These are phyloP conservation scores for Neobulgaria alba DNA, from an alignment of 2,329 filamentous ascomycete species.

Conservation along the genomic window DNA sequence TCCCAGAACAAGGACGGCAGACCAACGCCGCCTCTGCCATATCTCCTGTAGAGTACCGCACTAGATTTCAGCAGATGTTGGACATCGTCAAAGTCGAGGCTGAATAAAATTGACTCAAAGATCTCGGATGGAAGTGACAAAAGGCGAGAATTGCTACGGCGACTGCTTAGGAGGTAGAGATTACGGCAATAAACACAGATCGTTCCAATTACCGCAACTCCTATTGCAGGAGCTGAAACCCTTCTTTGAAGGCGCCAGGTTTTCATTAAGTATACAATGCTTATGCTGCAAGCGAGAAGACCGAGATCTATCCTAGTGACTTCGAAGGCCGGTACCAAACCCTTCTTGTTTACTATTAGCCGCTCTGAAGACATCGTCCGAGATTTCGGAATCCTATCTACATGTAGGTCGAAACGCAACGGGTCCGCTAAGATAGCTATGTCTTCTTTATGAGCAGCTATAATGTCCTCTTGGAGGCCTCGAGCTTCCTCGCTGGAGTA, in stretches of 20 bases:
- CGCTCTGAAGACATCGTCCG: too few species aligned
- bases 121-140: conserved; percentile 8
- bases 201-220: conserved; percentile 3
- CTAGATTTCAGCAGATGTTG: conserved; percentile 5
- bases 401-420: conserved; percentile 6
- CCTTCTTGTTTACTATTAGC: too few species aligned
- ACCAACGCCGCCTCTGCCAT: conserved; percentile 1
- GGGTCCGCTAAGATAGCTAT: conserved; percentile 3
- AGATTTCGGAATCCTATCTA: too few species aligned
- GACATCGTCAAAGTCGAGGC: conserved; percentile 5
- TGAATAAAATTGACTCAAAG: conserved; percentile 4
- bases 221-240: neutral
- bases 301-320: neutral
- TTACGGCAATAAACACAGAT: too few species aligned
- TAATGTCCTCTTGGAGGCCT: conserved; percentile 3
- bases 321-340: neutral
- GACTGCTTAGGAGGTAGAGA: too few species aligned
- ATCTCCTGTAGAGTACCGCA: conserved; percentile 2
- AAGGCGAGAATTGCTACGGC: too few species aligned
- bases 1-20: conserved; percentile 8
- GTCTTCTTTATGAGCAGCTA: conserved; percentile 4
- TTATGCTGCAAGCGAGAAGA: neutral
- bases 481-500: neutral
- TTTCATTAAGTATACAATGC: neutral
- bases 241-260: neutral